Base-by-base conservation (phyloP, 2,329 filamentous ascomycete genomes). In the Fusarium pseudograminearum region DNA sequence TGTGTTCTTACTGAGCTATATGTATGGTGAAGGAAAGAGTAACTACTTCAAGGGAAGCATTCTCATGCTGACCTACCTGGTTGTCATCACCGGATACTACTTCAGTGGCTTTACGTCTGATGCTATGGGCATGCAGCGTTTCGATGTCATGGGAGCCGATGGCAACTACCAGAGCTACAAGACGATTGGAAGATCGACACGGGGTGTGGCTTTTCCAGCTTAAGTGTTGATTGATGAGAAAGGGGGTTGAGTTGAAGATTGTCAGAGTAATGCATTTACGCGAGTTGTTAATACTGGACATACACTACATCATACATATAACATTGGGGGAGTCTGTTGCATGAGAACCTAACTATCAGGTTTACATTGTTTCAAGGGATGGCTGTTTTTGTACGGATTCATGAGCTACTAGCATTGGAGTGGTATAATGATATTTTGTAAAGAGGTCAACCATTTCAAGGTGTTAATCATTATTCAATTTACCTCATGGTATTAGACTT, bases 41-140 rank as follows among this genome's bases (percentile, higher is more conserved):
- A 99, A 99, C 81, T 99, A 99, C 81, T 99, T 99, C 89, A 99
- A 99, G 83, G 96, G 96, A 53, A 97, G 93, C 70, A 98, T 98
- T 73, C 85, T 99, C 54, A 89, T 98, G 69, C 84, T 99, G 52
- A 96, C 93, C 34, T 99, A 99, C 78, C 81, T 98, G 26, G 96
- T 98, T 30, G 93, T 99, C 50, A 84, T 98, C 30, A 88, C 93
- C 45, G 96, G 96, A 2, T 99, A 97, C 83, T 98, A 93, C 81
- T 91, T 97, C 62, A 93, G 93, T 54, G 84, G 88, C 30, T 89
- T 78, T 72, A 83, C 83, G 16, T 79, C 82, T 18, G 81, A 82
- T 61, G 75, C 79, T 30, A 82, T 83, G 74, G 82, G 81, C 34
- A 71, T 77, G 63, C 79, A 82, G 61, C 80, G 87, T 40, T 89